A percentile compares a stretch with the other conserved stretches of the same genome.
These are phyloP conservation scores for Nannochloris sp. DNA, from an alignment of 139 green algal genomes.

Conservation along the genomic window DNA sequence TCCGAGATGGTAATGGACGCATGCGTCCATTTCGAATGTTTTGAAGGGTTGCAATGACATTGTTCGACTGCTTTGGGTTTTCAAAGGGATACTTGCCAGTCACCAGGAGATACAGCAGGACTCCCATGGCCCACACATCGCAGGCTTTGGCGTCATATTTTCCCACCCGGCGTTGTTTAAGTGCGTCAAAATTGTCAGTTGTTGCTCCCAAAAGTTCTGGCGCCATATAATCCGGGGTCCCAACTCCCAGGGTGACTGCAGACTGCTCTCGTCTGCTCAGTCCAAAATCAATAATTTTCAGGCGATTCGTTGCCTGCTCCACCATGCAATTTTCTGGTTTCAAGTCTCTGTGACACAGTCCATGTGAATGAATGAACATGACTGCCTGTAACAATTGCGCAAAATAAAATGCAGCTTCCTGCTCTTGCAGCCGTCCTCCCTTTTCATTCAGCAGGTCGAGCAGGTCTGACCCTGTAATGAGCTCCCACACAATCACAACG, in stretches of 20 bases:
- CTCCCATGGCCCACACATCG: conserved; percentile 73
- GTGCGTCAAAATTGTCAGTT: neutral
- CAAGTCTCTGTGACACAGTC: conserved; percentile 70
- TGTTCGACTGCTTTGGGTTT: conserved; percentile 23
- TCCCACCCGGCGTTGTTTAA: conserved; percentile 6
- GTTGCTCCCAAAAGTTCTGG: conserved; percentile 50
- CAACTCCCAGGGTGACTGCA: conserved; percentile 55
- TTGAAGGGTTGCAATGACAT: conserved; percentile 26
- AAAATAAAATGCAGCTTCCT: conserved; percentile 58
- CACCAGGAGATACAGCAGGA: conserved; percentile 75
- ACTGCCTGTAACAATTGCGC: conserved; percentile 48
- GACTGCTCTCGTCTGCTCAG: conserved; percentile 59
- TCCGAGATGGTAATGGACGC: neutral
- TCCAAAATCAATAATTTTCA: conserved; percentile 81
- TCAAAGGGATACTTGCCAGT: conserved; percentile 68
- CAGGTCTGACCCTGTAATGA: conserved; percentile 68
- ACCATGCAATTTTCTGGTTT: conserved; percentile 81
- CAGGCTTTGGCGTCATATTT: conserved; percentile 53
- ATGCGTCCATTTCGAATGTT: conserved; percentile 15
- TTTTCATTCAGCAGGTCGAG: conserved; percentile 74
- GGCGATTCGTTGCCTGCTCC: conserved; percentile 26
- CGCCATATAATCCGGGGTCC: conserved; percentile 66
- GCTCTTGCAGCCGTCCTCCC: conserved; percentile 48
- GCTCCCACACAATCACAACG: conserved; percentile 57
- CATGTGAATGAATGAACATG: conserved; percentile 52